Evolutionary conservation across 441 rosid genomes (phyloP), one percentile per base, ranked within the genome.

Genomic region (Biscutella auriculata): DNA sequence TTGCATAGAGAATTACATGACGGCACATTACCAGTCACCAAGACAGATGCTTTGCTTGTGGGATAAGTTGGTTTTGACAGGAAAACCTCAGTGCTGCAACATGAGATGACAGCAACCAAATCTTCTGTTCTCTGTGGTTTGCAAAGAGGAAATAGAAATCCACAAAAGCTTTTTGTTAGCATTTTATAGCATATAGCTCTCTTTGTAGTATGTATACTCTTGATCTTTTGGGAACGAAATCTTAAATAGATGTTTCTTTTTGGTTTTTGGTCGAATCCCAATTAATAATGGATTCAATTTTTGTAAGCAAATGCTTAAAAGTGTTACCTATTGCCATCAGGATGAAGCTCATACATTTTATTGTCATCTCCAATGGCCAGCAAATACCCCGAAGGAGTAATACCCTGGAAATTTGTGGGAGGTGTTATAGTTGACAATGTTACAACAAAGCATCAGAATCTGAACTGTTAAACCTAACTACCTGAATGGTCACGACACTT

Each of bases 31-130:
- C 62, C 88, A 84, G 69, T 76, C 82, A 16, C 84, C 92, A 0
- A 67, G 88, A 54, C 85, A 82, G 77, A 79, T 84, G 92, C 72
- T 77, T 6, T 84, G 92, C 69, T 67, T 84, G 53, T 84, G 92
- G 92, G 79, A 73, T 66, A 84, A 78, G 53, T 66, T 82, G 70
- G 73, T 73, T 25, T 60, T 65, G 47, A 68, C 53, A 15, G 79
- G 73, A 6, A 69, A 65, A 52, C 74, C 80, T 53, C 63, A 71
- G 45, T 80, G 85, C 77, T 80, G 85, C 70, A 75, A 80, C 60
- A 73, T 80, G 85, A 69, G 80, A 73, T 75, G 76, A 77, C 67
- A 62, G 57, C 25, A 45, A 45, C 61, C 50, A 59, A 11, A 14
- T 0, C 15, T 35, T 35, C 59, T 12, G 17, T 33, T 39, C 59